phyloP scores from a whole-genome alignment of 2,329 filamentous ascomycete species.

The Pseudogymnoascus sp. region DNA sequence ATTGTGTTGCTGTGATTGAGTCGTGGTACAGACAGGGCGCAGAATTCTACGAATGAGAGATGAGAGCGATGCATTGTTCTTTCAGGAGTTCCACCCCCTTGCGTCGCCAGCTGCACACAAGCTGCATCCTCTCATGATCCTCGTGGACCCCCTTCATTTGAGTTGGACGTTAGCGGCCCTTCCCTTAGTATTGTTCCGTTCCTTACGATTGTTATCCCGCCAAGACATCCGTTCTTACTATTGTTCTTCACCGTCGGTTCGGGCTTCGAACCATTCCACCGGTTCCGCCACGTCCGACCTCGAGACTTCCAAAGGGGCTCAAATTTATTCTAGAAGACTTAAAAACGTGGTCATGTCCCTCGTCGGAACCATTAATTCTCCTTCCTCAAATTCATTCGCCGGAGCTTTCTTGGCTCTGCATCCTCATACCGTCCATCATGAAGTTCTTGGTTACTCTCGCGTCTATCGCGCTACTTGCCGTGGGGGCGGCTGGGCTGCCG shows the following conservation, averaged over 20 bases:
- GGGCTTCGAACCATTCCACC: not conserved
- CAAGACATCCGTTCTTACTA: not conserved
- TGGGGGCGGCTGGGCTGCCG: not conserved
- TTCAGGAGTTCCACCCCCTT: not conserved
- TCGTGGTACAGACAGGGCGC: not conserved
- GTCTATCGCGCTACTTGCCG: slow-evolving; percentile 5
- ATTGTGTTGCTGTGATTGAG: not conserved
- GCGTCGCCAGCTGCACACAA: not conserved
- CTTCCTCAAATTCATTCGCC: not conserved
- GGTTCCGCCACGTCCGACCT: not conserved
- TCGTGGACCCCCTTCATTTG: not conserved
- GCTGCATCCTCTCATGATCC: not conserved
- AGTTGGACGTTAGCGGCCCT: not conserved
- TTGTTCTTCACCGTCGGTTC: not conserved
- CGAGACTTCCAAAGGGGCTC: slow-evolving; percentile 2
- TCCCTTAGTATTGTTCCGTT: not conserved
- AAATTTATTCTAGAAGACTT: slow-evolving; percentile 5
- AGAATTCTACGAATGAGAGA: slow-evolving; percentile 1
- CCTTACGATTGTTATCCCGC: not conserved
- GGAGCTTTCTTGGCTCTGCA: not conserved
- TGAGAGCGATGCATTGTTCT: not conserved
- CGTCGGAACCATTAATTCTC: not conserved
- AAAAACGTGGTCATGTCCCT: not conserved
- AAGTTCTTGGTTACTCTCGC: not conserved
- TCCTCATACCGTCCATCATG: not conserved